These are phyloP conservation scores for Cladosporium sp. DNA, from an alignment of 2,329 filamentous ascomycete genomes.

Conservation along the genomic window DNA sequence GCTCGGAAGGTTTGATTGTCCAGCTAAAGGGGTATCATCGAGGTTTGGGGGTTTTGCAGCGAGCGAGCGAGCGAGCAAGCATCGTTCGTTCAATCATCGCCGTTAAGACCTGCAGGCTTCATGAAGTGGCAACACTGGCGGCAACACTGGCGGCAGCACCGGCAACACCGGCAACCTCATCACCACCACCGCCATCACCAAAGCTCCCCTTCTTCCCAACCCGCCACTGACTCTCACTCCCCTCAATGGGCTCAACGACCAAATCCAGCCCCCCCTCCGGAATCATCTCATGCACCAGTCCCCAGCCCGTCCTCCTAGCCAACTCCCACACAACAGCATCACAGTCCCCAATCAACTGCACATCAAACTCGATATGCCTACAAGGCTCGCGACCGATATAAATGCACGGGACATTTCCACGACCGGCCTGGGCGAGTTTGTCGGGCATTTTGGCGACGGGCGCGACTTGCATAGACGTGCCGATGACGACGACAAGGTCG, in stretches of 20 bases:
- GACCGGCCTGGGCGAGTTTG: constrained; percentile 21
- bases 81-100: too few species aligned
- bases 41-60: too few species aligned
- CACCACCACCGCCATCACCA: too few species aligned
- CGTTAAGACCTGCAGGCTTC: too few species aligned
- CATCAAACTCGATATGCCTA: constrained; percentile 87
- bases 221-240: constrained; percentile 2
- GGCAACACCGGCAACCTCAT: too few species aligned
- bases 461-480: constrained; percentile 90
- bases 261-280: background rate
- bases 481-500: constrained; percentile 92
- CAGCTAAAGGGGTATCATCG: too few species aligned
- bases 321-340: constrained; percentile 86
- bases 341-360: constrained; percentile 92
- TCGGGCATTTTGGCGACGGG: constrained; percentile 78
- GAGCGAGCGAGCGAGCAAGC: too few species aligned
- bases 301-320: constrained; percentile 75
- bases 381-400: constrained; percentile 56
- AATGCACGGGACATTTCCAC: constrained; percentile 28
- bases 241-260: constrained; percentile 1
- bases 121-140: too few species aligned
- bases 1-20: too few species aligned
- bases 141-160: too few species aligned
- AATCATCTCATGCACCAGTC: constrained; percentile 10
- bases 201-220: background rate